Percentiles rank a stretch among this genome's conserved stretches.
phyloP scores from a whole-genome alignment of 139 green algal species.

The Limnomonas spitsbergensis region DNA sequence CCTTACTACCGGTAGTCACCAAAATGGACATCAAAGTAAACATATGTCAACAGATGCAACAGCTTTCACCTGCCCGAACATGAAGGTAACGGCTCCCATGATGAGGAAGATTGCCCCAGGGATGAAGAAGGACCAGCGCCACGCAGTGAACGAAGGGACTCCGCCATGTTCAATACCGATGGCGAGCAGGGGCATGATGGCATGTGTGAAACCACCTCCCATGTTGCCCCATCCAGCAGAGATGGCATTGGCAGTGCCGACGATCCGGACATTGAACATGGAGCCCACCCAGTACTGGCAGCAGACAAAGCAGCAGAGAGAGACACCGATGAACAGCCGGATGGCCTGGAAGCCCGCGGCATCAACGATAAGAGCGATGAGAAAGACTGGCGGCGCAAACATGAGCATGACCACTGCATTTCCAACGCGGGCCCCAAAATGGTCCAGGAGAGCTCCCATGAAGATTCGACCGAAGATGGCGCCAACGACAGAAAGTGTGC shows the following conservation, averaged over 20 bases:
- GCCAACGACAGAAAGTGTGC: conserved; percentile 67
- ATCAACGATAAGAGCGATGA: conserved; percentile 66
- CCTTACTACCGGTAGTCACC: too few relatives aligned
- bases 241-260: too few relatives aligned
- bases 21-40: too few relatives aligned
- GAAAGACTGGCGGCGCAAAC: conserved; percentile 65
- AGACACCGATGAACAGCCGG: too few relatives aligned
- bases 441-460: conserved; percentile 74
- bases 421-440: conserved; percentile 63
- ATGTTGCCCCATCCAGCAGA: conserved; percentile 54
- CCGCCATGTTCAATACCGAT: neutral
- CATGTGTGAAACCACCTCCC: conserved; percentile 71
- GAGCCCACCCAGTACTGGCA: too few relatives aligned
- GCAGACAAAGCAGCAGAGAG: too few relatives aligned
- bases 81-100: conserved; percentile 26
- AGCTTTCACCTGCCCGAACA: too few relatives aligned
- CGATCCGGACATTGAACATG: too few relatives aligned
- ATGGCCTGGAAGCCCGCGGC: too few relatives aligned
- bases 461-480: conserved; percentile 60
- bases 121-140: conserved; percentile 76
- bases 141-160: conserved; percentile 1
- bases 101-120: conserved; percentile 66
- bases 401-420: too few relatives aligned
- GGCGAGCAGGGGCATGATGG: conserved; percentile 56
- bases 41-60: too few relatives aligned